These are phyloP conservation scores for Ligustrum vulgare DNA, from an alignment of 257 asterid species.

Conservation along the genomic window DNA sequence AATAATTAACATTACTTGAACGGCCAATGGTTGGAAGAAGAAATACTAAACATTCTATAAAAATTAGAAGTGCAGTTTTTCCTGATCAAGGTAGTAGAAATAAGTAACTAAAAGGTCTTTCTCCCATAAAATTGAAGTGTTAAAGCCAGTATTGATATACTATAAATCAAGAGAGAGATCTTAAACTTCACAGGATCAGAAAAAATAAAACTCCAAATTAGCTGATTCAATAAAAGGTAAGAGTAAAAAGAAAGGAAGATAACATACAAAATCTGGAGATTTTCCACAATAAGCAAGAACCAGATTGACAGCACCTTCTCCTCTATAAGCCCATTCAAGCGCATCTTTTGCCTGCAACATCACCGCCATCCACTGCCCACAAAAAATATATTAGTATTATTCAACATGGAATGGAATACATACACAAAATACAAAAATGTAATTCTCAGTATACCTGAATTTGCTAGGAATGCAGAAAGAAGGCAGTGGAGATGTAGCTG, in stretches of 20 bases:
- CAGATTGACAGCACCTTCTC: constrained; percentile 91
- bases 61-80: background rate
- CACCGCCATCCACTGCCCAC: constrained; percentile 56
- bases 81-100: background rate
- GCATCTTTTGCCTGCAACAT: constrained; percentile 70
- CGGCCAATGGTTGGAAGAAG: background rate
- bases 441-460: background rate
- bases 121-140: background rate
- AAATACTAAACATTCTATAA: background rate
- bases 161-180: background rate
- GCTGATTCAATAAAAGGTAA: background rate
- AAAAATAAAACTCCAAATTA: background rate
- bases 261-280: constrained; percentile 63
- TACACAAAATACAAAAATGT: background rate
- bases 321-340: constrained; percentile 82
- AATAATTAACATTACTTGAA: background rate
- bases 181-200: background rate
- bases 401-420: background rate
- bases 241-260: background rate
- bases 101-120: background rate
- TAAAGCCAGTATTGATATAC: background rate
- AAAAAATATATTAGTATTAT: background rate
- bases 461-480: background rate
- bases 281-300: constrained; percentile 80
- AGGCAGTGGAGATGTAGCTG: background rate